These are phyloP conservation scores for Quercus parvula DNA, from an alignment of 306 rosid genomes.

Conservation along the genomic window DNA sequence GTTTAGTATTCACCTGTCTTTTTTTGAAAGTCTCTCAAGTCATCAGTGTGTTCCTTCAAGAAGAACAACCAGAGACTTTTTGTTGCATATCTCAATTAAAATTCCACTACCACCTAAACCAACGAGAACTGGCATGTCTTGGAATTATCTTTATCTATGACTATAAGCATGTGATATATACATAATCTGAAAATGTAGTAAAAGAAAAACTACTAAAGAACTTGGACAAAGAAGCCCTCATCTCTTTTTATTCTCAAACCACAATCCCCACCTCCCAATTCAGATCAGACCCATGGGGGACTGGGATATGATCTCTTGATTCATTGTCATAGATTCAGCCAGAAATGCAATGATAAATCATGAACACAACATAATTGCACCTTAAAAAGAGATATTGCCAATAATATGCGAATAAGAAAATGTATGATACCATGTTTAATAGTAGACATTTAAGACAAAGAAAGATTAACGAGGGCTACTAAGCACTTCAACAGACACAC, in stretches of 20 bases:
- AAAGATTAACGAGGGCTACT: slow-evolving; percentile 55
- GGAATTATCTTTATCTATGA: slow-evolving; percentile 2
- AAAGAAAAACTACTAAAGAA: neutral
- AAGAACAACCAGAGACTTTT: slow-evolving; percentile 4
- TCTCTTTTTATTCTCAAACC: slow-evolving; percentile 26
- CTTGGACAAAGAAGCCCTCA: neutral
- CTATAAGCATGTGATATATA: neutral
- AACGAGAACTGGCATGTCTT: neutral
- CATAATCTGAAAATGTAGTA: neutral
- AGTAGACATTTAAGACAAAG: slow-evolving; percentile 39
- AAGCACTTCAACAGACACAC: slow-evolving; percentile 46
- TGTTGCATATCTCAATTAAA: neutral
- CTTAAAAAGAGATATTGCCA: slow-evolving; percentile 30
- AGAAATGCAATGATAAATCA: slow-evolving; percentile 30
- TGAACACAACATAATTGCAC: slow-evolving; percentile 38
- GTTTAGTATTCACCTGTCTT: neutral
- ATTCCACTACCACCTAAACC: neutral
- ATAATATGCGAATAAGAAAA: slow-evolving; percentile 35
- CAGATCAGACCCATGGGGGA: slow-evolving; percentile 15
- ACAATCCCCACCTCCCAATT: slow-evolving; percentile 18
- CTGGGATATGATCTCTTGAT: slow-evolving; percentile 17
- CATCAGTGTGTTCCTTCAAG: neutral
- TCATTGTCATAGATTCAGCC: slow-evolving; percentile 39
- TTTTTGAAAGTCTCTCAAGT: too few species aligned
- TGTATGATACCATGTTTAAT: slow-evolving; percentile 38